A percentile compares a stretch with the other conserved stretches of the same genome.
Conservation (phyloP, 164 flowering plant species). For the Cinnamomum micranthum region DNA sequence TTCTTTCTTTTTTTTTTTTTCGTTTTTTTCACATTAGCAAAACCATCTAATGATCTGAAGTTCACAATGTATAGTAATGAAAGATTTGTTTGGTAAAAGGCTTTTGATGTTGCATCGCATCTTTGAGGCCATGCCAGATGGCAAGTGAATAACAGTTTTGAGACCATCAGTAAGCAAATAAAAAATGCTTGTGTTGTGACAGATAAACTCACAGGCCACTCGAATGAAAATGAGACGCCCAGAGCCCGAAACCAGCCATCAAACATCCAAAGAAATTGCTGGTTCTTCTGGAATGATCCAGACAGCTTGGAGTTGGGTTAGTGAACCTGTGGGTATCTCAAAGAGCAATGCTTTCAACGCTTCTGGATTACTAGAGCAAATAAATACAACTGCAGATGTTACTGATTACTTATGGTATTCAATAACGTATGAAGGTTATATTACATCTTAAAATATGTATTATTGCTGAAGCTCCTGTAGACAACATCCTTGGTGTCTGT, state of each 20-base stretch:
- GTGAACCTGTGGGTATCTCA: slow-evolving; percentile 36
- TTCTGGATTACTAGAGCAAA: slow-evolving; percentile 50
- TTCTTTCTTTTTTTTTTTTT: too few species aligned
- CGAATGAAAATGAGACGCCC: slow-evolving; percentile 31
- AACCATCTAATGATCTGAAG: too few species aligned
- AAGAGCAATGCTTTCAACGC: slow-evolving; percentile 8
- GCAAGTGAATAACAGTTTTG: too few species aligned
- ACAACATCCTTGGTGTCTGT: background rate
- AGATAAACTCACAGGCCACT: slow-evolving; percentile 34
- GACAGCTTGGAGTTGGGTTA: slow-evolving; percentile 41
- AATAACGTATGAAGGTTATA: slow-evolving; percentile 39
- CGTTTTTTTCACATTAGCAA: too few species aligned
- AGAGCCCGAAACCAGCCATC: slow-evolving; percentile 16
- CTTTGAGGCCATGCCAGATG: too few species aligned
- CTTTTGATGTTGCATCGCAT: too few species aligned
- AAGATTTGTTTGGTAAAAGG: too few species aligned
- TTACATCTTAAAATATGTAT: too few species aligned
- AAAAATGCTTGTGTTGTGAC: background rate
- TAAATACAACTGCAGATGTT: slow-evolving; percentile 30
- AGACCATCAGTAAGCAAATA: too few species aligned
- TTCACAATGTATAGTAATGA: too few species aligned
- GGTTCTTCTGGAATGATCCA: slow-evolving; percentile 18
- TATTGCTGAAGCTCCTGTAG: background rate
- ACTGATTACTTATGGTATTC: slow-evolving; percentile 83
- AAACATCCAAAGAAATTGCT: background rate